Evolutionary conservation across 2,329 filamentous ascomycete species (phyloP), one percentile per base, ranked within the genome.

Genomic region (Aureobasidium sp.): DNA sequence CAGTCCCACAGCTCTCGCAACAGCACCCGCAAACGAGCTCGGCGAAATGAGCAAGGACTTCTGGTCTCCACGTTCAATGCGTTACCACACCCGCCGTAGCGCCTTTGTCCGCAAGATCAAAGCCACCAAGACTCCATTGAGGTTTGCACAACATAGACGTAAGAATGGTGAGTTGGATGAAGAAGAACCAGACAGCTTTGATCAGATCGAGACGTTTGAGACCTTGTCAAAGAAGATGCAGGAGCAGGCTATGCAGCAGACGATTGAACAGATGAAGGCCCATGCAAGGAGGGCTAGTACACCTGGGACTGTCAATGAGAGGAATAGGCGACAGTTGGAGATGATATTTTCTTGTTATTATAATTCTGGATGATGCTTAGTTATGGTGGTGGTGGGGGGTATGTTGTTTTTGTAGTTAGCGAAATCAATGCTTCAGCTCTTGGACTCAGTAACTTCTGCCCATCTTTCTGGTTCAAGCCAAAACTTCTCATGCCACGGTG

Each of bases 31-130:
- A 0, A 67, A 71, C 13, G 80, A 82, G 70, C 74, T 82, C 0
- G 76, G 74, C 8, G 76, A 82, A 67, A 81, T 82, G 79, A 72
- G 76, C 43, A 77, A 78, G 55, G 80, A 82, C 71, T 82, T 81
- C 69, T 82, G 79, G 79, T 77, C 76, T 29, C 68, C 78, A 1
- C 72, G 80, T 8, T 72, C 77, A 6, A 59, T 69, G 16, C 72
- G 79, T 18, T 82, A 81, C 61, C 79, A 82, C 69, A 69, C 69
- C 3, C 77, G 80, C 18, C 76, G 80, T 11, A 72, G 72, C 38
- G 76, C 77, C 66, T 82, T 82, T 67, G 79, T 82, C 2, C 74
- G 80, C 54, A 82, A 82, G 68, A 70, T 76, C 67, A 80, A 77
- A 67, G 64, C 78, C 0, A 60, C 67, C 1, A 73, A 74, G 31